Evolutionary conservation across 805 yeast species (phyloP).

Genomic region (Tetrapisispora nanseiensis): DNA sequence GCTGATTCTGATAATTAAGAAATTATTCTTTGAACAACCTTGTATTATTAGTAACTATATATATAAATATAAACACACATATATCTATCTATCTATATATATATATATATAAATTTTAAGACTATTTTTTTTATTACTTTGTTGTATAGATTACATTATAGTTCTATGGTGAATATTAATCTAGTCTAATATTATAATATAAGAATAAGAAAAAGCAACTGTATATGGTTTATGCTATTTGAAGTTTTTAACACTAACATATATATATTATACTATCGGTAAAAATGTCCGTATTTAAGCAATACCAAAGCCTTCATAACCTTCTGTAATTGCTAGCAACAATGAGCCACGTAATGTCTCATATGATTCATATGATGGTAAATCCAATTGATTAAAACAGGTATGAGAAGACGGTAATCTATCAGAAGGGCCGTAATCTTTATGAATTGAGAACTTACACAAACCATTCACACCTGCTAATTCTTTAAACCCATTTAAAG

Average conservation of each 20-base stretch:
- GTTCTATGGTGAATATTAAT: too few relatives aligned
- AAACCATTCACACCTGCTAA: slow-evolving; percentile 81
- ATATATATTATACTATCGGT: neutral
- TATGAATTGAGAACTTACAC: slow-evolving; percentile 77
- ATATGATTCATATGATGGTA: slow-evolving; percentile 87
- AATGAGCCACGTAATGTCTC: slow-evolving; percentile 75
- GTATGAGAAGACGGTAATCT: slow-evolving; percentile 94
- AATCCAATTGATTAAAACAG: slow-evolving; percentile 88
- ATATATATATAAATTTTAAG: neutral
- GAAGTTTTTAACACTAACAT: neutral
- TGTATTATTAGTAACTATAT: slow-evolving; percentile 2
- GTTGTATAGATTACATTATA: too few relatives aligned
- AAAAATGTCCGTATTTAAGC: slow-evolving; percentile 21
- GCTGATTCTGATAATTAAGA: neutral
- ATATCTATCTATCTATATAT: too few relatives aligned
- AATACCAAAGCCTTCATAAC: slow-evolving; percentile 87
- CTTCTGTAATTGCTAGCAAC: slow-evolving; percentile 82
- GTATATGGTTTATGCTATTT: too few relatives aligned
- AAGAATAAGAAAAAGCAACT: neutral
- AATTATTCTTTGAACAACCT: neutral
- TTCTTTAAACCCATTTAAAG: slow-evolving; percentile 86
- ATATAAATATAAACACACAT: too few relatives aligned
- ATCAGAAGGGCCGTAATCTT: slow-evolving; percentile 77
- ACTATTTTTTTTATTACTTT: neutral
- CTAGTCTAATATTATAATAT: neutral